Evolutionary conservation across 2,329 filamentous ascomycete genomes (phyloP), one percentile per base, ranked within the genome.

Genomic region (Calonectria fujianensis): DNA sequence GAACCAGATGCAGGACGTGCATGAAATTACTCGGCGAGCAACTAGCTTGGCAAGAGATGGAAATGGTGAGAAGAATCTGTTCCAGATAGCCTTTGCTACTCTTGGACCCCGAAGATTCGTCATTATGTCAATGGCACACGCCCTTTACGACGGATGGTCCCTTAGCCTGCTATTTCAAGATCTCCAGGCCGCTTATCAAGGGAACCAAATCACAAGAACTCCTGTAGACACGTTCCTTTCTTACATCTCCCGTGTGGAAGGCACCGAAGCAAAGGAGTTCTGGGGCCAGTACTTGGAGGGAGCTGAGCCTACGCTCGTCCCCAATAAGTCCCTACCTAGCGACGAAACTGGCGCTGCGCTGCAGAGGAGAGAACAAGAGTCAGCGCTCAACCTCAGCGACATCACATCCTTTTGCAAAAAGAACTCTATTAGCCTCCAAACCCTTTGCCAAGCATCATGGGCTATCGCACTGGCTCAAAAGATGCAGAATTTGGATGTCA

Each of bases 111-210:
- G 79, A 45, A 84, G 74, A 4, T 91, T 89, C 70, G 76, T 93
- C 1, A 81, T 93, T 6, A 82, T 98, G 1, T 96, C 95, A 0
- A 92, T 98, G 50, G 90, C 96, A 0, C 96, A 98, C 84, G 95
- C 96, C 1, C 88, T 98, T 27, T 98, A 98, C 78, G 96, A 98
- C 81, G 96, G 96, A 0, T 96, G 93, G 91, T 98, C 96, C 3
- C 89, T 98, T 16, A 87, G 88, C 4, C 85, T 97, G 20, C 84
- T 98, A 1, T 95, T 97, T 79, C 87, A 89, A 54, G 92, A 97
- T 80, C 89, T 98, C 0, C 84, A 88, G 20, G 86, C 84, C n/a
- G 91, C 93, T 2, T 98, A 97, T 76, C 63, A 86, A 6, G 86
- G 86, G 6, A 76, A 82, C 0, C 82, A 86, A 14, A 76, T 79